phyloP scores from a whole-genome alignment of 2,329 filamentous ascomycete species.

The Acrocalymma vagum region DNA sequence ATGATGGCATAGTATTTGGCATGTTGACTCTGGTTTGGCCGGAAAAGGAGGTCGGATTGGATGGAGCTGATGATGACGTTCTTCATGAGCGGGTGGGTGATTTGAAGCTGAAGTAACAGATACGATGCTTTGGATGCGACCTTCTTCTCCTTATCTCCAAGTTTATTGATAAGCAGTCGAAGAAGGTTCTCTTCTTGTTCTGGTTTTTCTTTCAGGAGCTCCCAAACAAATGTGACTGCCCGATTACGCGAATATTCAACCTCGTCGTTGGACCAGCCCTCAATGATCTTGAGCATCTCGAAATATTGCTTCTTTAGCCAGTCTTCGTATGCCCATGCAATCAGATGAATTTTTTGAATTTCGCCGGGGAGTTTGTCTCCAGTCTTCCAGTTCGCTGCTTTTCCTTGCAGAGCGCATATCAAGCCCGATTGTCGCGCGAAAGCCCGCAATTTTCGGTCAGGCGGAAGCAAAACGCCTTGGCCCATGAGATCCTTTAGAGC shows the following conservation, averaged over 20 bases:
- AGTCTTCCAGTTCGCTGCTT: slow-evolving; percentile 69
- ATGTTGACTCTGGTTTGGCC: slow-evolving; percentile 84
- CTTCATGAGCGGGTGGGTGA: slow-evolving; percentile 93
- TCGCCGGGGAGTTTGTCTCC: slow-evolving; percentile 77
- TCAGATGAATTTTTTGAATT: slow-evolving; percentile 78
- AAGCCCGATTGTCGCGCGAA: slow-evolving; percentile 85
- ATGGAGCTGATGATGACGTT: slow-evolving; percentile 82
- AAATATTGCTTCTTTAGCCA: slow-evolving; percentile 96
- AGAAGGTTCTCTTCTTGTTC: slow-evolving; percentile 96
- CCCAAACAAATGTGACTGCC: slow-evolving; percentile 90
- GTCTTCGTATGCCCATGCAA: slow-evolving; percentile 92
- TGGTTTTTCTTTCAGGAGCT: slow-evolving; percentile 91
- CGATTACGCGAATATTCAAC: slow-evolving; percentile 90
- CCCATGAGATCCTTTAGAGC: slow-evolving; percentile 95
- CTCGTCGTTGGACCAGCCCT: slow-evolving; percentile 93
- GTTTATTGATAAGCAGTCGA: slow-evolving; percentile 91
- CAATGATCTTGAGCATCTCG: slow-evolving; percentile 88
- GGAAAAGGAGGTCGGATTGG: slow-evolving; percentile 86
- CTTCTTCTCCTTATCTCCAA: slow-evolving; percentile 94
- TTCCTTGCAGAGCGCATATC: slow-evolving; percentile 72
- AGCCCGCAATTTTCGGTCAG: slow-evolving; percentile 79
- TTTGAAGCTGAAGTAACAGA: slow-evolving; percentile 88
- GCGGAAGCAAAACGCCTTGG: slow-evolving; percentile 84
- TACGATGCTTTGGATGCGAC: slow-evolving; percentile 94
- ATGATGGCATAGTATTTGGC: slow-evolving; percentile 97